Conservation (phyloP, 2,329 filamentous ascomycete genomes). For the Arthrobotrys musiformis region DNA sequence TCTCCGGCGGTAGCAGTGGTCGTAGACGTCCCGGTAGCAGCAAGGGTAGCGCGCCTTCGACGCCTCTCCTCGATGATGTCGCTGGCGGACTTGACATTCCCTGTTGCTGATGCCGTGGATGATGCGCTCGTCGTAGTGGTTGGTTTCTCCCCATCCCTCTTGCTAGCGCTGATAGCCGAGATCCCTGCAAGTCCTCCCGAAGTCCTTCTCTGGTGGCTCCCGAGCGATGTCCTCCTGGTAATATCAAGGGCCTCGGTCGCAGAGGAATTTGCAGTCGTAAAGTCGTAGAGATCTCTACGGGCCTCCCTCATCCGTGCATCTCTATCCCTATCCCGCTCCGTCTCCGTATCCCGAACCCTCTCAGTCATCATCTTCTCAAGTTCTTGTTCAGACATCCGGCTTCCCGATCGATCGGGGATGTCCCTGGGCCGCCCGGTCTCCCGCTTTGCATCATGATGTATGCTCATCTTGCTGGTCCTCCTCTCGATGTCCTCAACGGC, state of each 20-base stretch:
- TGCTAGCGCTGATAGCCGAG: slow-evolving; percentile 31
- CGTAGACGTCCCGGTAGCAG: slow-evolving; percentile 7
- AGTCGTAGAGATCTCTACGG: slow-evolving; percentile 40
- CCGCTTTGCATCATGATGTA: slow-evolving; percentile 31
- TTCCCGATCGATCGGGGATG: slow-evolving; percentile 1
- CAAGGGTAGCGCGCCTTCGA: slow-evolving; percentile 36
- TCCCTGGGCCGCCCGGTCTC: slow-evolving; percentile 11
- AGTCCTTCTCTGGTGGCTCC: slow-evolving; percentile 45
- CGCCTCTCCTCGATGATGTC: slow-evolving; percentile 50
- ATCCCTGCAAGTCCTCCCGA: slow-evolving; percentile 38
- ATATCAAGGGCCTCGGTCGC: slow-evolving; percentile 23
- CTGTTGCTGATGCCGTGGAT: too few species aligned
- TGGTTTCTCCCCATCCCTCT: slow-evolving; percentile 23
- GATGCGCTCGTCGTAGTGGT: too few species aligned
- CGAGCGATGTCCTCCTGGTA: slow-evolving; percentile 6
- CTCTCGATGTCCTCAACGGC: slow-evolving; percentile 37
- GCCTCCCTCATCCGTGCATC: slow-evolving; percentile 27
- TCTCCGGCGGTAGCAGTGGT: not conserved
- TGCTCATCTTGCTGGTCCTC: slow-evolving; percentile 41
- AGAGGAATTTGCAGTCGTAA: slow-evolving; percentile 19
- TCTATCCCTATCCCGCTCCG: not conserved
- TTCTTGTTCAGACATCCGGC: slow-evolving; percentile 33
- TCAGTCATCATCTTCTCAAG: slow-evolving; percentile 41
- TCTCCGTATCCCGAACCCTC: not conserved
- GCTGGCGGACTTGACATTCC: slow-evolving; percentile 39